These are phyloP conservation scores for Stereum hirsutum DNA, from an alignment of 1,284 basidiomycete species.

Conservation along the genomic window DNA sequence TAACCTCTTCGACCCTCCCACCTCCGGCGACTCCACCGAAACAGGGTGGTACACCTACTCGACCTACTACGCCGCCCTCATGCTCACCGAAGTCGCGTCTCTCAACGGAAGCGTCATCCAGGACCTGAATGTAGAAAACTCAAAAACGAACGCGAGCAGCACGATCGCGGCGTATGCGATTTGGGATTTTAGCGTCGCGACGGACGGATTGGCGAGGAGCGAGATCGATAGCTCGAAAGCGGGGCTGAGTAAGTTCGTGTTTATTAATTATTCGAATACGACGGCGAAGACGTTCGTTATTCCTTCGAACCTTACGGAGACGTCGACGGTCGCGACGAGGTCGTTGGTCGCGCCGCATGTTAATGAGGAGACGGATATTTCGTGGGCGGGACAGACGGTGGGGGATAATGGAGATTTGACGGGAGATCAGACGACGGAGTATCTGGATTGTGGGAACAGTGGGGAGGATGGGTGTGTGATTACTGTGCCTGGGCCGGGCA, in stretches of 20 bases:
- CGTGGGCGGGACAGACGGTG: constrained; percentile 1
- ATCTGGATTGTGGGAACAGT: not conserved
- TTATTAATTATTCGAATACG: constrained; percentile 1
- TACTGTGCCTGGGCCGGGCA: constrained; percentile 1
- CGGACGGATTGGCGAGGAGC: too few relatives aligned
- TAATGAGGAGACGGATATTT: constrained; percentile 1
- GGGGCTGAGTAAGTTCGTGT: not conserved
- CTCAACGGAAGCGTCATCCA: not conserved
- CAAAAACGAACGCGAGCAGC: not conserved
- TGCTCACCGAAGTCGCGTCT: not conserved
- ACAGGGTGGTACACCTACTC: not conserved
- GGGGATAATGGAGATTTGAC: not conserved
- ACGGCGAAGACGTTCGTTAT: not conserved
- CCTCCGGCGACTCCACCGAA: not conserved
- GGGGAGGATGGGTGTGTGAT: not conserved
- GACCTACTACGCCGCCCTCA: not conserved
- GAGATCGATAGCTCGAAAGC: too few relatives aligned
- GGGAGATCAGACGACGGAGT: not conserved
- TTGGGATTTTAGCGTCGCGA: not conserved
- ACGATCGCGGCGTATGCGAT: not conserved
- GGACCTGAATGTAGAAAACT: constrained; percentile 1
- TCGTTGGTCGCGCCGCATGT: not conserved
- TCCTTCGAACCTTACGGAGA: not conserved
- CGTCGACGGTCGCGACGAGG: not conserved
- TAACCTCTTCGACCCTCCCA: constrained; percentile 1